Conservation (phyloP, 495 filamentous ascomycete genomes). For the Trichoderma asperelloides region DNA sequence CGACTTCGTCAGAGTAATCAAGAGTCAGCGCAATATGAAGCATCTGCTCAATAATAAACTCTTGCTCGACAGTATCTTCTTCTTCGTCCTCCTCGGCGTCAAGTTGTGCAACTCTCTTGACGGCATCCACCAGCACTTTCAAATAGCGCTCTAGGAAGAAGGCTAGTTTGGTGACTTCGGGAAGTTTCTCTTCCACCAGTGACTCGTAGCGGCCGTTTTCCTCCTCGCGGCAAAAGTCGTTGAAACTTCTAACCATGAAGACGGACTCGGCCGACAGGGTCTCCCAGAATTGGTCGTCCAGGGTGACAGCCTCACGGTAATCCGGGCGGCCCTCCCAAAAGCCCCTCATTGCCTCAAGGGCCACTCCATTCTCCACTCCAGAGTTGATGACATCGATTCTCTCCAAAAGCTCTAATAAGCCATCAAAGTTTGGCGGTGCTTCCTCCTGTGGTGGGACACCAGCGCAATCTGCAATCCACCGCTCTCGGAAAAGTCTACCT, state of each 20-base stretch:
- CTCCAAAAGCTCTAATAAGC: constrained; percentile 82
- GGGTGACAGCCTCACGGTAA: constrained; percentile 70
- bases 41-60: constrained; percentile 92
- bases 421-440: constrained; percentile 58
- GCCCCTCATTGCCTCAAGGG: constrained; percentile 81
- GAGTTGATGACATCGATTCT: constrained; percentile 89
- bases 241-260: constrained; percentile 84
- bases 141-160: constrained; percentile 73
- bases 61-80: constrained; percentile 72
- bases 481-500: constrained; percentile 78
- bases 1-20: constrained; percentile 93
- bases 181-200: constrained; percentile 83
- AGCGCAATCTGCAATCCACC: constrained; percentile 93
- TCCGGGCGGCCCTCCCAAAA: constrained; percentile 95
- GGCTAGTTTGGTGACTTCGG: constrained; percentile 83
- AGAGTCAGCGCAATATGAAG: constrained; percentile 84
- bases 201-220: constrained; percentile 61
- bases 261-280: constrained; percentile 73
- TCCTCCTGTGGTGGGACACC: constrained; percentile 23
- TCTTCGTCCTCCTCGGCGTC: constrained; percentile 53
- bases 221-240: constrained; percentile 73
- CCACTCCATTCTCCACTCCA: constrained; percentile 80
- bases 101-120: constrained; percentile 46
- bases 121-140: constrained; percentile 60
- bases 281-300: constrained; percentile 85